Evolutionary conservation across 2,329 filamentous ascomycete species (phyloP).

Genomic region (Albophoma yamanashiensis): DNA sequence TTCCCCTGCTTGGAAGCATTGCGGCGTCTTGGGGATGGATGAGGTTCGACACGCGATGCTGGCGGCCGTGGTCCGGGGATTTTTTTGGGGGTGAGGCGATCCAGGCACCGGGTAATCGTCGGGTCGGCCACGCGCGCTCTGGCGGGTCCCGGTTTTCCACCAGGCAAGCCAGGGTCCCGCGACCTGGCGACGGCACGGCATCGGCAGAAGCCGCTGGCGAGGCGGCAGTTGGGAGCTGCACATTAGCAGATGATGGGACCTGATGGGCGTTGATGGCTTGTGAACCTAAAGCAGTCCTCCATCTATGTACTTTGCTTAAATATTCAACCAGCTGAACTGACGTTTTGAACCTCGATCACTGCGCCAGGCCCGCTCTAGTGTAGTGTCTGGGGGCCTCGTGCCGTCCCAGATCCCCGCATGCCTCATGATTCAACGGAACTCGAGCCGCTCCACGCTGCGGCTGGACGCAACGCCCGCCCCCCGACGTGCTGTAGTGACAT

Average conservation of each 20-base stretch:
- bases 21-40: slow-evolving; percentile 11
- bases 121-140: slow-evolving; percentile 8
- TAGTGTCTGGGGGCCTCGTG: neutral
- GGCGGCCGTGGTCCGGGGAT: slow-evolving; percentile 9
- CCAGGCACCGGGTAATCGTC: slow-evolving; percentile 28
- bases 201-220: neutral
- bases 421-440: neutral
- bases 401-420: neutral
- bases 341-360: neutral
- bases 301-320: neutral
- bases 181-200: neutral
- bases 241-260: neutral
- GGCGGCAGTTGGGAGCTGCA: neutral
- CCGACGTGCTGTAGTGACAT: neutral
- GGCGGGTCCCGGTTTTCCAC: neutral
- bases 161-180: neutral
- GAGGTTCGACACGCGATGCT: neutral
- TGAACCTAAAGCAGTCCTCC: neutral
- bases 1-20: slow-evolving; percentile 36
- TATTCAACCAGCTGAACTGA: neutral
- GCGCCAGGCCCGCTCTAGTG: neutral
- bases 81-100: slow-evolving; percentile 16
- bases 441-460: neutral
- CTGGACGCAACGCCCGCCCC: neutral
- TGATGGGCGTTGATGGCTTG: neutral